Conservation (phyloP, 805 yeast species). For the Jamesozyma jinghongensis region DNA sequence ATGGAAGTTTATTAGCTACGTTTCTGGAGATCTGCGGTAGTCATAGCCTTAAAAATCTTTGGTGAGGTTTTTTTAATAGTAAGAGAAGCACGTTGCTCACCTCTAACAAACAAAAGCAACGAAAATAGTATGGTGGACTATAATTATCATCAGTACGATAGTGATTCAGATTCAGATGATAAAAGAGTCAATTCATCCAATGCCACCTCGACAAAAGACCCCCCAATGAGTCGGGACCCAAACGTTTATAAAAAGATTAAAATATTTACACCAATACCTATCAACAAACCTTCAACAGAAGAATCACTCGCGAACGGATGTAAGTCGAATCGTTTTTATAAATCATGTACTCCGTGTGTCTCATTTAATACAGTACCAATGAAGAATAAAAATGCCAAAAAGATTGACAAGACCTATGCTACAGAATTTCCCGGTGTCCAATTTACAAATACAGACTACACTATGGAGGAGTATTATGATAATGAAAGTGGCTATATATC, state of each 20-base stretch:
- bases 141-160: too few relatives aligned
- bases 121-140: too few relatives aligned
- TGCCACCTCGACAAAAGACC: too few relatives aligned
- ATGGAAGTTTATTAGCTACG: too few relatives aligned
- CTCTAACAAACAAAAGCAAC: too few relatives aligned
- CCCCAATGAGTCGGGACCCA: too few relatives aligned
- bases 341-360: slow-evolving; percentile 19
- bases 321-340: slow-evolving; percentile 4
- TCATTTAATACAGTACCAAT: slow-evolving; percentile 30
- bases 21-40: too few relatives aligned
- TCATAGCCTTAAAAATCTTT: too few relatives aligned
- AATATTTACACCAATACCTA: background rate
- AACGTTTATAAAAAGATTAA: background rate
- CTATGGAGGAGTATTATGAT: slow-evolving; percentile 30
- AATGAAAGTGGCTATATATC: slow-evolving; percentile 19
- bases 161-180: background rate
- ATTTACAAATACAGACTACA: slow-evolving; percentile 13
- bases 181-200: too few relatives aligned
- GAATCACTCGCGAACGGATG: too few relatives aligned
- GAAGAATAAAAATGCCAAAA: slow-evolving; percentile 10
- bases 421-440: slow-evolving; percentile 24
- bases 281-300: background rate
- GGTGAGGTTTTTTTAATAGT: too few relatives aligned
- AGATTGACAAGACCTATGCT: slow-evolving; percentile 7
- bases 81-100: too few relatives aligned